A percentile compares a stretch with the other conserved stretches of the same genome.
These are phyloP conservation scores for Trametopsis cervina DNA, from an alignment of 768 basidiomycete genomes.

Conservation along the genomic window DNA sequence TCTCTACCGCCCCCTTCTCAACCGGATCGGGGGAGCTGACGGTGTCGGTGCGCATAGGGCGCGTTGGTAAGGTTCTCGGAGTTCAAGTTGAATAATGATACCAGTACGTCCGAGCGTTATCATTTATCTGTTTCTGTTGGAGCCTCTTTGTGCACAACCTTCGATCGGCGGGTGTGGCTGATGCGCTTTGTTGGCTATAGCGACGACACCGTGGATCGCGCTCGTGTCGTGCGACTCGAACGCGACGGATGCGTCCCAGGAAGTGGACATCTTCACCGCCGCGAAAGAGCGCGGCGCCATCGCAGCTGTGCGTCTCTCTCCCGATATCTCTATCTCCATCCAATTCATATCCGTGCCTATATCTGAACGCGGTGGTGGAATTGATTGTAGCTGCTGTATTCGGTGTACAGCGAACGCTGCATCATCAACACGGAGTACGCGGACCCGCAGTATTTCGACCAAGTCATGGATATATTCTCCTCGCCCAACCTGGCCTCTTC, in stretches of 20 bases:
- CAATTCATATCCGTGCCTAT: neutral
- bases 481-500: slow-evolving; percentile 59
- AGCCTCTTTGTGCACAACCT: no score
- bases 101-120: slow-evolving; percentile 41
- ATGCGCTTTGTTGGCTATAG: no score
- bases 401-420: slow-evolving; percentile 64
- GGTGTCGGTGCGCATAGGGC: slow-evolving; percentile 42
- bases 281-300: slow-evolving; percentile 74
- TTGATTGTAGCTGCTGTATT: slow-evolving; percentile 62
- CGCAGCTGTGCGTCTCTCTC: slow-evolving; percentile 57
- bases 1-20: no score
- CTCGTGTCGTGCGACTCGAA: slow-evolving; percentile 80
- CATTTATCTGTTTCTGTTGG: no score
- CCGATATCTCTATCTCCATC: neutral
- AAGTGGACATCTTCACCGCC: slow-evolving; percentile 75
- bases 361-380: no score
- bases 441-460: slow-evolving; percentile 54
- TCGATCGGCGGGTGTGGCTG: no score
- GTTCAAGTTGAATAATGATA: slow-evolving; percentile 36
- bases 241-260: slow-evolving; percentile 51
- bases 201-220: slow-evolving; percentile 87
- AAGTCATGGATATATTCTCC: slow-evolving; percentile 71
- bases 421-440: slow-evolving; percentile 69
- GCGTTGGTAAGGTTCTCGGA: slow-evolving; percentile 83
- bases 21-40: no score